phyloP scores from a whole-genome alignment of 2,329 filamentous ascomycete genomes.

The Cordyceps militaris region DNA sequence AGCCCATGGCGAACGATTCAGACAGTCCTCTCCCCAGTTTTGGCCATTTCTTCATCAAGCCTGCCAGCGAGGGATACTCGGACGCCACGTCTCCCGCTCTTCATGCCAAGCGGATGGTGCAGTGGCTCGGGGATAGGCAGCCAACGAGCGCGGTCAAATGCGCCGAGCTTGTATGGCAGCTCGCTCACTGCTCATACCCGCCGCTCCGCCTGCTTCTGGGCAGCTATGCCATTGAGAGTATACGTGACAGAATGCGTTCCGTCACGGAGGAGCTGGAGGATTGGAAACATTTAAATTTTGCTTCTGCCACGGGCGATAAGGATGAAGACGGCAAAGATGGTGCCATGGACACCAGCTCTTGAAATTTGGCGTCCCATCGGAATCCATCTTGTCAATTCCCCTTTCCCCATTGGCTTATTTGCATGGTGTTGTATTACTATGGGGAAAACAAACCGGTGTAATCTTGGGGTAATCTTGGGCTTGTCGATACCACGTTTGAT shows the following conservation, averaged over 20 bases:
- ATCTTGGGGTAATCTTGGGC: no score
- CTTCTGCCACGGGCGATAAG: slow-evolving; percentile 6
- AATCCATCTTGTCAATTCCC: no score
- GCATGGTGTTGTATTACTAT: no score
- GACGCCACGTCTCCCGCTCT: slow-evolving; percentile 72
- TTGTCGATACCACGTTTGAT: no score
- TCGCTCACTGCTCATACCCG: slow-evolving; percentile 91
- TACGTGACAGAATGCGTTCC: slow-evolving; percentile 78
- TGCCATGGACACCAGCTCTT: slow-evolving; percentile 10
- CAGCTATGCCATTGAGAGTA: slow-evolving; percentile 92
- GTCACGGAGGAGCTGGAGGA: slow-evolving; percentile 94
- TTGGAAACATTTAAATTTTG: slow-evolving; percentile 79
- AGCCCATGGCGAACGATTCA: slow-evolving; percentile 46
- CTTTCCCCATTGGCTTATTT: no score
- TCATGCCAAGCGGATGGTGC: slow-evolving; percentile 84
- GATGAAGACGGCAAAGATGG: slow-evolving; percentile 8
- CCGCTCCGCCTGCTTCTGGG: slow-evolving; percentile 81
- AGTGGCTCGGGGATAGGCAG: slow-evolving; percentile 89
- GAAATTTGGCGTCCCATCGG: background rate
- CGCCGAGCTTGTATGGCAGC: slow-evolving; percentile 87
- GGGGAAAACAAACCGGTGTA: no score
- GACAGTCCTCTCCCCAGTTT: slow-evolving; percentile 64
- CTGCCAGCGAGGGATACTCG: slow-evolving; percentile 73
- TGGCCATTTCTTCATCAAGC: slow-evolving; percentile 88
- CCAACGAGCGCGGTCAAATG: slow-evolving; percentile 90